Percentiles rank a stretch among this genome's conserved stretches.
Conservation (phyloP, 73 alveolate genomes). For the Paramecium biaurelia region DNA sequence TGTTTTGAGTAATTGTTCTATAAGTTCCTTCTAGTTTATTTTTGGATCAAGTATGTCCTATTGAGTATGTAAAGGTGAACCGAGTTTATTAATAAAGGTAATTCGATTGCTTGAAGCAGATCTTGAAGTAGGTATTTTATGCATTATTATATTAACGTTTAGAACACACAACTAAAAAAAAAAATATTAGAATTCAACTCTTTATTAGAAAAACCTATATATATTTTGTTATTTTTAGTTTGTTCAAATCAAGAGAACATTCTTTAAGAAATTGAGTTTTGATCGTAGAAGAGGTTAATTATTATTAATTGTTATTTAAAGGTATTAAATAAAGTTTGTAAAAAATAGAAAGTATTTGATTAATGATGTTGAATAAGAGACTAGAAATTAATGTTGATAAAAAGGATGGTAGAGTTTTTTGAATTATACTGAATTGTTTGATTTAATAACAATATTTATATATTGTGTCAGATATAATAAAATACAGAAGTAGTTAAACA, state of each 20-base stretch:
- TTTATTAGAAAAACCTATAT: not conserved
- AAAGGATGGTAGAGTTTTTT: not conserved
- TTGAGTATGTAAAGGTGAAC: not conserved
- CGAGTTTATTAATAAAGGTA: not conserved
- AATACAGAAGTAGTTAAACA: slow-evolving; percentile 70
- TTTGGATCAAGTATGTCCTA: not conserved
- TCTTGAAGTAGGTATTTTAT: not conserved
- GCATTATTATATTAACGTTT: not conserved
- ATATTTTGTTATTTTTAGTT: not conserved
- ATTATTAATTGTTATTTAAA: not conserved
- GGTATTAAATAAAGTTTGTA: not conserved
- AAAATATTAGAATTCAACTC: not conserved
- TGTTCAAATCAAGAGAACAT: not conserved
- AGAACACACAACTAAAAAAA: not conserved
- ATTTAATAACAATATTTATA: not conserved
- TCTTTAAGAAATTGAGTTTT: not conserved
- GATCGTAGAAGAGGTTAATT: not conserved
- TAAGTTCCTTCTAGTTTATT: not conserved
- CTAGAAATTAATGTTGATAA: not conserved
- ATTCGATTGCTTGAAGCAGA: not conserved
- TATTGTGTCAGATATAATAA: not conserved
- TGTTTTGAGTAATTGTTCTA: not conserved
- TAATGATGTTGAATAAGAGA: not conserved
- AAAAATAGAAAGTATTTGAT: not conserved
- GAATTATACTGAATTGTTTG: not conserved